Conservation (phyloP, 768 basidiomycete species). For the Paxillus rubicundulus region DNA sequence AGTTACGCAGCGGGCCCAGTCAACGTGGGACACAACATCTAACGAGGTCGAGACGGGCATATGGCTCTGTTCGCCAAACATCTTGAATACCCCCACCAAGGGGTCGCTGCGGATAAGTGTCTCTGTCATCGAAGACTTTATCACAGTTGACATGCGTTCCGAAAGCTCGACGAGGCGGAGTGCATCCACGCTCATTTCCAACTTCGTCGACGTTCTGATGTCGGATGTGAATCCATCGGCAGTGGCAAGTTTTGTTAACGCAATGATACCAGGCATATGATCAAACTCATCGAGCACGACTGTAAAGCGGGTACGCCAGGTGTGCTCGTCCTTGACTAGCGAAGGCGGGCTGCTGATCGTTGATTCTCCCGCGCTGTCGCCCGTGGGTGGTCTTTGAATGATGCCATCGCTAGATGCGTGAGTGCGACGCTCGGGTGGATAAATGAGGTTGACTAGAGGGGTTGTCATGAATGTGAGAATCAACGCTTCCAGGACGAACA, state of each 20-base stretch:
- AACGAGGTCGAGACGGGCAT: conserved; percentile 67
- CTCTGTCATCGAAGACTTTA: conserved; percentile 77
- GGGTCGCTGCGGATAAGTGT: conserved; percentile 69
- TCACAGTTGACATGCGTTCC: conserved; percentile 81
- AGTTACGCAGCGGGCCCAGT: conserved; percentile 66
- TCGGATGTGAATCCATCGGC: conserved; percentile 4
- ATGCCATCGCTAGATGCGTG: conserved; percentile 35
- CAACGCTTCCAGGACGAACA: conserved; percentile 89
- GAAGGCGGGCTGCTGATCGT: background rate
- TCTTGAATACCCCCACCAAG: conserved; percentile 68
- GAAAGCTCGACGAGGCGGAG: conserved; percentile 89
- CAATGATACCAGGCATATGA: conserved; percentile 87
- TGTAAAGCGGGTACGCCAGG: conserved; percentile 50
- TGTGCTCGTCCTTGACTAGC: conserved; percentile 1
- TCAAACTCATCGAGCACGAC: conserved; percentile 91
- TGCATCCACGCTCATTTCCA: conserved; percentile 52
- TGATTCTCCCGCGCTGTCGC: background rate
- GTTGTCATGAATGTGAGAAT: conserved; percentile 87
- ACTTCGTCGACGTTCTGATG: background rate
- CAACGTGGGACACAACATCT: conserved; percentile 71
- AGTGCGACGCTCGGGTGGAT: conserved; percentile 60
- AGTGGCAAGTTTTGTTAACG: conserved; percentile 73
- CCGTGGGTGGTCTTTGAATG: background rate
- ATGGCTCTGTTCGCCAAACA: conserved; percentile 70
- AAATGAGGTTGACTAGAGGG: conserved; percentile 65